phyloP scores from a whole-genome alignment of 768 basidiomycete genomes.

The Saitozyma sp. region DNA sequence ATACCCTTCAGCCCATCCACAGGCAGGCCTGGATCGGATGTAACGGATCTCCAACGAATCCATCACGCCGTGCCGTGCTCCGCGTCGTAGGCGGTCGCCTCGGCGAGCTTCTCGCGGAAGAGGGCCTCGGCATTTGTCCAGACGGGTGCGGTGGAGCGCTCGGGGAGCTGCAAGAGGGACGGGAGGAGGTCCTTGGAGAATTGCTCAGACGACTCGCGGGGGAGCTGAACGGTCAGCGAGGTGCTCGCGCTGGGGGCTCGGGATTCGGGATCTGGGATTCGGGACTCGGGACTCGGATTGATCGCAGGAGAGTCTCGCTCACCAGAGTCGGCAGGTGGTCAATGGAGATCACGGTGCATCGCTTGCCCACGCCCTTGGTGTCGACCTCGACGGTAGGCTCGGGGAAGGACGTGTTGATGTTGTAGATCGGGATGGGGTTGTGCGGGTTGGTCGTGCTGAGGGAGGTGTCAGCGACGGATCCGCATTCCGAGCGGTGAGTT shows the following conservation, averaged over 20 bases:
- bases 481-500: too few relatives aligned
- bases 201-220: constrained; percentile 94
- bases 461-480: background rate
- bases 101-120: constrained; percentile 67
- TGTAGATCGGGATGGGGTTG: constrained; percentile 96
- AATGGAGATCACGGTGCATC: constrained; percentile 85
- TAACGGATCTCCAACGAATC: too few relatives aligned
- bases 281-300: background rate
- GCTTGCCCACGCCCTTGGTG: constrained; percentile 70
- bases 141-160: constrained; percentile 66
- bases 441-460: constrained; percentile 84
- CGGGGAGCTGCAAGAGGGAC: constrained; percentile 73
- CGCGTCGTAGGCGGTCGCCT: constrained; percentile 55
- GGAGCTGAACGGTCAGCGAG: constrained; percentile 57
- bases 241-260: background rate
- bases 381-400: constrained; percentile 86
- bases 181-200: constrained; percentile 86
- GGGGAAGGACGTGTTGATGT: constrained; percentile 87
- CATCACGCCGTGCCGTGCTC: constrained; percentile 21
- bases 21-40: too few relatives aligned
- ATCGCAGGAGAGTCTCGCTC: constrained; percentile 12
- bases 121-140: constrained; percentile 86
- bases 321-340: constrained; percentile 90
- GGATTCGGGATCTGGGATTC: too few relatives aligned
- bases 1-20: too few relatives aligned